These are phyloP conservation scores for Lablab purpureus DNA, from an alignment of 306 rosid genomes.

Conservation along the genomic window DNA sequence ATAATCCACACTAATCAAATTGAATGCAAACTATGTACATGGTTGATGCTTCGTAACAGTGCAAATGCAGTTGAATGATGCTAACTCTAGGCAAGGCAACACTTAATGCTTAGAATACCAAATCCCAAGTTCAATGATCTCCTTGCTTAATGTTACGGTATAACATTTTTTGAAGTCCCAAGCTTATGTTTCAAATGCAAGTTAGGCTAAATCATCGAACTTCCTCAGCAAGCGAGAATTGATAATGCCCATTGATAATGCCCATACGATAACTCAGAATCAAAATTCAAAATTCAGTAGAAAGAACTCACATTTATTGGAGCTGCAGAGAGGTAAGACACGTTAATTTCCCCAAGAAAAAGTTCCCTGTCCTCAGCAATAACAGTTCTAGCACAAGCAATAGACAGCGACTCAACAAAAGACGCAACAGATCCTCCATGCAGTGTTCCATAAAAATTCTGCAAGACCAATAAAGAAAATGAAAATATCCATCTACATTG, in stretches of 20 bases:
- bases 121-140: neutral
- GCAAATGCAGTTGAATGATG: constrained; percentile 21
- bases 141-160: constrained; percentile 24
- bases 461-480: constrained; percentile 24
- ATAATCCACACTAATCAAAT: neutral
- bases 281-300: neutral
- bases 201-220: constrained; percentile 16
- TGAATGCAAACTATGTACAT: neutral
- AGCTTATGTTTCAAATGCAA: constrained; percentile 2
- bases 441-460: constrained; percentile 44
- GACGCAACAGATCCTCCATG: constrained; percentile 54
- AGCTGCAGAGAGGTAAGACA: constrained; percentile 52
- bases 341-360: constrained; percentile 54
- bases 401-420: constrained; percentile 34
- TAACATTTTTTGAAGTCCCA: neutral
- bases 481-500: neutral
- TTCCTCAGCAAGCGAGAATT: neutral
- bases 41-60: neutral
- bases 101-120: neutral
- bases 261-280: neutral
- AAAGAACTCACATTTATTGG: constrained; percentile 45
- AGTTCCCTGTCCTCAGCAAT: constrained; percentile 48
- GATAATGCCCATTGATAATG: too few species aligned
- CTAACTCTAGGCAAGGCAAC: neutral
- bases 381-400: constrained; percentile 56